phyloP scores from a whole-genome alignment of 2,329 filamentous ascomycete species.

The Chaetomiaceae sp. region DNA sequence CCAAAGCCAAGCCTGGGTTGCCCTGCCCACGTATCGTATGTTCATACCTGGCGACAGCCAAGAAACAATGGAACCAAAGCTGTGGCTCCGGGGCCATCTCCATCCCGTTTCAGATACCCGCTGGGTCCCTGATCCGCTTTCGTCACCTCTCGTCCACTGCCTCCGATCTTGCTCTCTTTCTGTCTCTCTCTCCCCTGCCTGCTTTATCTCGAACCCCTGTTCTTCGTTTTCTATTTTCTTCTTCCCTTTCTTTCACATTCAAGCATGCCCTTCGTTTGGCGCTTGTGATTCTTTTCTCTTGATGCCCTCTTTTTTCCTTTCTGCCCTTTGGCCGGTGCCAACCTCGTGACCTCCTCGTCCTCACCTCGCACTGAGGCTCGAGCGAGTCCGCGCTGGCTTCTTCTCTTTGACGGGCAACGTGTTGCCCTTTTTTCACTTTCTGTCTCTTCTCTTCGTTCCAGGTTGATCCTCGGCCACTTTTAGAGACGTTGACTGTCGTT shows the following conservation, averaged over 20 bases:
- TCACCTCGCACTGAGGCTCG: slow-evolving; percentile 4
- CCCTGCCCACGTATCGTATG: no score
- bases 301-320: neutral
- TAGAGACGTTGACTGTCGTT: slow-evolving; percentile 26
- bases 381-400: slow-evolving; percentile 4
- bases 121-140: slow-evolving; percentile 14
- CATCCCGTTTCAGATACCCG: slow-evolving; percentile 28
- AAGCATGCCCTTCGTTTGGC: slow-evolving; percentile 8
- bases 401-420: slow-evolving; percentile 26
- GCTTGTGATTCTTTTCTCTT: slow-evolving; percentile 5
- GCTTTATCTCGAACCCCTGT: slow-evolving; percentile 14
- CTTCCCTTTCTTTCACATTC: no score
- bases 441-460: slow-evolving; percentile 44
- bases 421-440: slow-evolving; percentile 25
- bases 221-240: slow-evolving; percentile 14
- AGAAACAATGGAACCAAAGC: no score
- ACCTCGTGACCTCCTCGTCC: slow-evolving; percentile 7
- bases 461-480: slow-evolving; percentile 54
- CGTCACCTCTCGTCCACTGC: neutral
- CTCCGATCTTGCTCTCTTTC: slow-evolving; percentile 2
- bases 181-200: slow-evolving; percentile 7
- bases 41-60: no score
- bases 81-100: no score
- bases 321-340: slow-evolving; percentile 16
- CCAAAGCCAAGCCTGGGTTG: neutral